Evolutionary conservation across 257 asterid species (phyloP), one percentile per base, ranked within the genome.

Genomic region (Penstemon davidsonii): DNA sequence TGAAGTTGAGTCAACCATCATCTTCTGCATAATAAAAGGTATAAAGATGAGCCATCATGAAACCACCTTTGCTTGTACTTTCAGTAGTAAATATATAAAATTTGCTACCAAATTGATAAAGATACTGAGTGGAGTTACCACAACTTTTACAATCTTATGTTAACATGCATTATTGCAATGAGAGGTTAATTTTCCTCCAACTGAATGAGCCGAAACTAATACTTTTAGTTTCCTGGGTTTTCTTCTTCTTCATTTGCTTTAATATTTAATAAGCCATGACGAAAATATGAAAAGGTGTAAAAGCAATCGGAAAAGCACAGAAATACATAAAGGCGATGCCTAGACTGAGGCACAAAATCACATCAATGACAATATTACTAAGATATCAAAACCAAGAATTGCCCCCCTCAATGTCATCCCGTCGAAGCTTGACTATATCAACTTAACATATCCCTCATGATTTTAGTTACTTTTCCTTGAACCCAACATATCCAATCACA

Each of bases 1-100:
- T 72, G 82, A 71, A 68, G 84, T 79, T 37, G 89, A 80, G 43
- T 83, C 86, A 67, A 88, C 84, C 33, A 93, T 85, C 84, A 85
- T 81, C 52, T 75, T 74, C 98, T 90, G 95, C 84, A 75, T 53
- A 70, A 62, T 33, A 70, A 49, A 80, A 75, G 55, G 70, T 42
- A 44, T 4, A 43, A 50, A 67, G 33, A 59, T 15, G 7, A 73
- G 59, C 54, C 42, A 46, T 10, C 36, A 47, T 18, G 51, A 54
- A 59, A 58, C 15, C 38, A 50, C 61, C 47, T 46, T 64, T 36
- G 37, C 63, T 63, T 25, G 18, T 25, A 67, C 82, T 49, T 52
- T 55, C 69, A 65, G 37, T 41, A 11, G 53, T 46, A 60, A 10
- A 38, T 55, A 46, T 5, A 42, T 49, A 15, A 70, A 61, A 60